Base-by-base conservation (phyloP, 208 protist genomes). In the Leishmania gerbilli region DNA sequence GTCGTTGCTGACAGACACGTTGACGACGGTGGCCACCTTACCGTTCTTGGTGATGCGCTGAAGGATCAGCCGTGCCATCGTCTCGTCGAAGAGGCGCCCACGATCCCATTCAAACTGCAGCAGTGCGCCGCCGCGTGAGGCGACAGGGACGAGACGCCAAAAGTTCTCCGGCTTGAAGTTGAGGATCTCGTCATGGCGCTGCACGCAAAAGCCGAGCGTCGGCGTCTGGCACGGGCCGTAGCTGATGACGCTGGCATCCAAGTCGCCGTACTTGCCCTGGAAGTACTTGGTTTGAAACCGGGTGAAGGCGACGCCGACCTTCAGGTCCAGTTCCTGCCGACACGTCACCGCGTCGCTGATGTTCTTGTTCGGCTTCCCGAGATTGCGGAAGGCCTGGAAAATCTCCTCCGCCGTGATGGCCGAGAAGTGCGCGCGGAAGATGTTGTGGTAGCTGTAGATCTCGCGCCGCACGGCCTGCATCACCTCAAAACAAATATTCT, bases 401-500 rank as follows among this genome's bases (percentile, higher is more conserved):
- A 99, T 96, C 55, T 97, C 98, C 53, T 96, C 87, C 0, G 71
- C 72, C 11, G 97, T 99, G 74, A 98, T 96, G 80, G 93, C 94
- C 15, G 92, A 98, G 86, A 99, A 99, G 72, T 95, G 88, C 0
- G 96, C 97, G 6, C 98, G 90, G 53, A 88, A 98, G 40, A 99
- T 97, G 71, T 85, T 92, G 67, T 89, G 82, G 55, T 88, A 74
- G 60, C 85, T 79, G 55, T 87, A 88, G 68, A 97, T 95, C 71
- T 81, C 79, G 15, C 84, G 80, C 34, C 80, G 82, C 69, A 97
- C 93, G 24, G 96, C 93, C 74, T 97, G 87, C 86, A 99, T 93
- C 76, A 99, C 96, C 87, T 99, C 98, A 87, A 99, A 99, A 88
- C 97, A 99, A 76, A 99, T 99, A 81, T 99, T 99, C 87, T 99